Conservation (phyloP, 495 filamentous ascomycete species). For the Darksidea phi region DNA sequence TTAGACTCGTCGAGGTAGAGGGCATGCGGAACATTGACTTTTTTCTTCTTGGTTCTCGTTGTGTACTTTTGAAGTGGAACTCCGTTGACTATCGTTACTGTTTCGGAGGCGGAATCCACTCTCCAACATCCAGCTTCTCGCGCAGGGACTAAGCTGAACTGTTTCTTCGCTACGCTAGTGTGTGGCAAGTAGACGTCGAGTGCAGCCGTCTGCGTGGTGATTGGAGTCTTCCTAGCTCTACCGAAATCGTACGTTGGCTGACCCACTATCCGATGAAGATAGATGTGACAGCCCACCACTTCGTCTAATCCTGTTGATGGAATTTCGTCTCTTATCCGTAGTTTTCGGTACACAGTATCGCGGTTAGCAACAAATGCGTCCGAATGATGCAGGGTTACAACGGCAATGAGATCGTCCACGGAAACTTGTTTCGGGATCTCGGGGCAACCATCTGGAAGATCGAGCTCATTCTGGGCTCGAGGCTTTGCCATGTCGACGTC, state of each 20-base stretch:
- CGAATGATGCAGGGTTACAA: too few relatives aligned
- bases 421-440: too few relatives aligned
- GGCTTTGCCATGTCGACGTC: too few relatives aligned
- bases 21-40: neutral
- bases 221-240: neutral
- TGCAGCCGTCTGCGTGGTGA: neutral
- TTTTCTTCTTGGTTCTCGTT: neutral
- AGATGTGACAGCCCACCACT: neutral
- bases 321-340: too few relatives aligned
- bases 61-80: slow-evolving; percentile 6
- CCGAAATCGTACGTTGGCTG: neutral
- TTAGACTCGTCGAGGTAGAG: slow-evolving; percentile 1
- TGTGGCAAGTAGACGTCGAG: slow-evolving; percentile 1
- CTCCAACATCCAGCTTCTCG: neutral
- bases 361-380: too few relatives aligned
- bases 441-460: too few relatives aligned
- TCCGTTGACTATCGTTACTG: neutral
- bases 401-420: too few relatives aligned
- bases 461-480: too few relatives aligned
- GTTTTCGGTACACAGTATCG: too few relatives aligned
- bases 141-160: neutral
- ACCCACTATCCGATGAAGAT: neutral
- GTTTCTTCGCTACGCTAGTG: neutral
- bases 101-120: neutral
- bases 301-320: too few relatives aligned